A percentile compares a stretch with the other conserved stretches of the same genome.
phyloP scores from a whole-genome alignment of 2,329 filamentous ascomycete genomes.

The Fusarium devonianum region DNA sequence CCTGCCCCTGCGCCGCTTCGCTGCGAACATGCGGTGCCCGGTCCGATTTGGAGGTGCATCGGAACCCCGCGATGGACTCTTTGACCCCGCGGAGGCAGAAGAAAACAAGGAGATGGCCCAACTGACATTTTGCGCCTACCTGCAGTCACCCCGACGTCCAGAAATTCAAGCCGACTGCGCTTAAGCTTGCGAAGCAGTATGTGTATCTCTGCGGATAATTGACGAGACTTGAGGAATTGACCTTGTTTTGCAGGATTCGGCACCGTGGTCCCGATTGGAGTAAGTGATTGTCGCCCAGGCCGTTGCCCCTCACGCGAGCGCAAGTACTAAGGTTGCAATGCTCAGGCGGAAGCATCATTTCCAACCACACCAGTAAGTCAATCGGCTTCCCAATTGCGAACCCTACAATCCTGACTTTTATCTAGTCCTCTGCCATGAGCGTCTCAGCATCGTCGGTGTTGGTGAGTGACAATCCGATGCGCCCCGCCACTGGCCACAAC shows the following conservation, averaged over 20 bases:
- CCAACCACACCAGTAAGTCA: slow-evolving; percentile 85
- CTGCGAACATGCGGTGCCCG: slow-evolving; percentile 27
- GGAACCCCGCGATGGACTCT: slow-evolving; percentile 35
- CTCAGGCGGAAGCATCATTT: slow-evolving; percentile 84
- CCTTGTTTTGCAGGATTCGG: slow-evolving; percentile 69
- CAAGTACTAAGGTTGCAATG: slow-evolving; percentile 44
- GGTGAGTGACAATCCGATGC: slow-evolving; percentile 62
- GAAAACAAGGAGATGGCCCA: slow-evolving; percentile 26
- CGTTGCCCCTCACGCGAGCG: slow-evolving; percentile 7
- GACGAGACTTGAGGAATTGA: slow-evolving; percentile 17
- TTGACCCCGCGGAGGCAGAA: slow-evolving; percentile 44
- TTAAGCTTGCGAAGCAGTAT: slow-evolving; percentile 94
- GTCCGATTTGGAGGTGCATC: slow-evolving; percentile 37
- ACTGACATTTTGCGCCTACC: slow-evolving; percentile 33
- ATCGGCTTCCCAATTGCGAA: slow-evolving; percentile 23
- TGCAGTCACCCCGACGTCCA: slow-evolving; percentile 87
- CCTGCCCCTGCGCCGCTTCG: no score
- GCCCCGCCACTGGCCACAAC: slow-evolving; percentile 15
- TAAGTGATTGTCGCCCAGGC: slow-evolving; percentile 58
- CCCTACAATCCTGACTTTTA: slow-evolving; percentile 39
- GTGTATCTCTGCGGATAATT: slow-evolving; percentile 40
- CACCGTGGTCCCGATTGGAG: slow-evolving; percentile 99
- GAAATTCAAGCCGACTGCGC: slow-evolving; percentile 93
- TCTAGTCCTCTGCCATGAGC: slow-evolving; percentile 92
- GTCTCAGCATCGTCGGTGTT: slow-evolving; percentile 96